Evolutionary conservation across 305 asterid genomes (phyloP), one percentile per base, ranked within the genome.

Genomic region (Petunia hybrid): DNA sequence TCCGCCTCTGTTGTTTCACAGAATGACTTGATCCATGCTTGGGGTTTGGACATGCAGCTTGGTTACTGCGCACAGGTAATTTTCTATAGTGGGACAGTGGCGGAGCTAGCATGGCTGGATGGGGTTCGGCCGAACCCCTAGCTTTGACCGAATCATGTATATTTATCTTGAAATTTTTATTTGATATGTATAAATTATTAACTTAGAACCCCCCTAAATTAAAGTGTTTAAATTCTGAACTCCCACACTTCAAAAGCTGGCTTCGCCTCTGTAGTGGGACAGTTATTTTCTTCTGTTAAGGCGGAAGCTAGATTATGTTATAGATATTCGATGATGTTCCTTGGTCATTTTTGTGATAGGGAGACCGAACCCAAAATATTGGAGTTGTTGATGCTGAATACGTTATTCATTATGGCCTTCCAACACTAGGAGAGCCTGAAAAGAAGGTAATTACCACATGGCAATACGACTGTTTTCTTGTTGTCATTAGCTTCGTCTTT

Each of bases 1-100:
- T 73, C 63, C 46, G 35, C 51, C 36, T 48, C 5, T 73, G 36
- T 73, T 73, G 4, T 79, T 16, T 83, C 53, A 55, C 90, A 94
- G 95, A 94, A 94, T 84, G 95, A 94, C 78, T 86, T 94, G 90
- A 94, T 94, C 85, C 97, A 94, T 86, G 97, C 98, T 71, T 94
- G 97, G 98, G 97, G 97, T 67, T 85, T 94, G 65, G 98, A 94
- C 86, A 84, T 90, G 82, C 94, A 88, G 80, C 94, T 94, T 13
- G 98, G 97, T 42, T 90, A 91, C 76, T 94, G 97, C 77, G 95
- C 95, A 45, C 95, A 92, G 94, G 98, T 82, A 88, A 83, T 77
- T 79, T 57, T 73, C 6, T 22, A 22, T 22, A 22, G 31, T 22
- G 31, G 31, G 31, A 9, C 48, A 5, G 31, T 16, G 51, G 62